Percentiles rank a stretch among this genome's conserved stretches.
Evolutionary conservation across 768 basidiomycete genomes (phyloP).

Genomic region (Russula abietina): DNA sequence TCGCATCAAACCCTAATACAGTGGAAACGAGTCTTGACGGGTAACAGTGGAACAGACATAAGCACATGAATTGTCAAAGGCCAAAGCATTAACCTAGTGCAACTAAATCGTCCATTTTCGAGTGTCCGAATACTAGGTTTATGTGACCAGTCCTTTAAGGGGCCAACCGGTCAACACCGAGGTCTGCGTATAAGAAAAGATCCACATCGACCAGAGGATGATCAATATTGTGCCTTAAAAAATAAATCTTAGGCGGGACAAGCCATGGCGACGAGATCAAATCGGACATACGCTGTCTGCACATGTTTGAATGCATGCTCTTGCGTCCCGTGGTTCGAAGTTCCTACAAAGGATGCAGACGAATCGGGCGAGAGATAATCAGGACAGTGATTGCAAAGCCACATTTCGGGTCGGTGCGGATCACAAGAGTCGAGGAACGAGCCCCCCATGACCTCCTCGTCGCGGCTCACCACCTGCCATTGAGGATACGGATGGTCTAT

Average conservation of each 20-base stretch:
- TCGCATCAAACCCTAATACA: not conserved
- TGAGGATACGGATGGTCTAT: not conserved
- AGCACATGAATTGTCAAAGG: not conserved
- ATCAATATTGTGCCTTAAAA: constrained; percentile 9
- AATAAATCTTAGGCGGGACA: not conserved
- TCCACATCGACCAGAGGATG: constrained; percentile 7
- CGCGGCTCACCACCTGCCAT: not conserved
- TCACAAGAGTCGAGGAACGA: too few species aligned
- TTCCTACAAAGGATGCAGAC: not conserved
- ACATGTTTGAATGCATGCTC: not conserved
- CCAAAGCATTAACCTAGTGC: not conserved
- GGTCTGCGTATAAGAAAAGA: constrained; percentile 6
- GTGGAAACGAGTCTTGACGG: not conserved
- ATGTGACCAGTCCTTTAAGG: not conserved
- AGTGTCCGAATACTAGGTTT: not conserved
- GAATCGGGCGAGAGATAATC: not conserved
- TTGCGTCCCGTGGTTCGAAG: not conserved
- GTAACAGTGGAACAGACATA: not conserved
- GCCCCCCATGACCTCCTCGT: not conserved
- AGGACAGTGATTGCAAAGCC: constrained; percentile 21
- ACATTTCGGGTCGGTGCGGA: not conserved
- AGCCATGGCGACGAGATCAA: not conserved
- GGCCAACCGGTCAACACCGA: not conserved
- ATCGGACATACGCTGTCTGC: constrained; percentile 4
- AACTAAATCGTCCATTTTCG: not conserved